Conservation (phyloP, 2,329 filamentous ascomycete genomes). For the Scedosporium boydii region DNA sequence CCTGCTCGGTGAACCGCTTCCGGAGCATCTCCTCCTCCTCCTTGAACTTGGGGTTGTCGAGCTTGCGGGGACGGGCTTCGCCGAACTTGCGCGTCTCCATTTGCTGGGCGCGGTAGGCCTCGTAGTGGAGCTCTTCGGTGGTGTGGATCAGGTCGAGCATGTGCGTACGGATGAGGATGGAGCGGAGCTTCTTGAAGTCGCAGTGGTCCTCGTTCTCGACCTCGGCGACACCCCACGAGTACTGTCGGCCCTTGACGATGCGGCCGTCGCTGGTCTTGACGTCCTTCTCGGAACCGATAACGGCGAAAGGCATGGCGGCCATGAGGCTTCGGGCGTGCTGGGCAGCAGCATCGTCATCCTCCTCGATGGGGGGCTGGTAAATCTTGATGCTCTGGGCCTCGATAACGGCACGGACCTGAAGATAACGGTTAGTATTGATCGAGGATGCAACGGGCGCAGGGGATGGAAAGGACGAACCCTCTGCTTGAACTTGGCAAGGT, state of each 20-base stretch:
- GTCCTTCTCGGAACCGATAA: conserved; percentile 98
- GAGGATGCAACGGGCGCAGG: too few relatives aligned
- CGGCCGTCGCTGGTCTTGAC: conserved; percentile 93
- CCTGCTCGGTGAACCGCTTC: conserved; percentile 99
- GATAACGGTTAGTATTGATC: conserved; percentile 16
- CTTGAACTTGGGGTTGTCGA: conserved; percentile 99
- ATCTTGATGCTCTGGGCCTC: conserved; percentile 99
- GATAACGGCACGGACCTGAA: conserved; percentile 83
- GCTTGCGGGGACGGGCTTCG: conserved; percentile 91
- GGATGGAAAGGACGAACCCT: conserved; percentile 43
- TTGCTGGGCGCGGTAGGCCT: conserved; percentile 96
- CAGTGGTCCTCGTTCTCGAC: conserved; percentile 99
- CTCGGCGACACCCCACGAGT: conserved; percentile 98
- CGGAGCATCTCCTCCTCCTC: conserved; percentile 97
- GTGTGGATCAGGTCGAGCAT: conserved; percentile 99
- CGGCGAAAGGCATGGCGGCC: conserved; percentile 95
- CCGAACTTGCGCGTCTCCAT: conserved; percentile 99
- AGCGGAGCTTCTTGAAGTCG: conserved; percentile 99
- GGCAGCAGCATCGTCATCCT: conserved; percentile 93
- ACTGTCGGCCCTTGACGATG: conserved; percentile 97
- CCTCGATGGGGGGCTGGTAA: conserved; percentile 94
- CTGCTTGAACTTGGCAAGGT: conserved; percentile 90
- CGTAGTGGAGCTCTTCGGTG: conserved; percentile 98
- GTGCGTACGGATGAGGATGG: conserved; percentile 96
- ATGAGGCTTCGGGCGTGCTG: conserved; percentile 91